These are phyloP conservation scores for Silene vulgaris DNA, from an alignment of 179 eudicot species.

Conservation along the genomic window DNA sequence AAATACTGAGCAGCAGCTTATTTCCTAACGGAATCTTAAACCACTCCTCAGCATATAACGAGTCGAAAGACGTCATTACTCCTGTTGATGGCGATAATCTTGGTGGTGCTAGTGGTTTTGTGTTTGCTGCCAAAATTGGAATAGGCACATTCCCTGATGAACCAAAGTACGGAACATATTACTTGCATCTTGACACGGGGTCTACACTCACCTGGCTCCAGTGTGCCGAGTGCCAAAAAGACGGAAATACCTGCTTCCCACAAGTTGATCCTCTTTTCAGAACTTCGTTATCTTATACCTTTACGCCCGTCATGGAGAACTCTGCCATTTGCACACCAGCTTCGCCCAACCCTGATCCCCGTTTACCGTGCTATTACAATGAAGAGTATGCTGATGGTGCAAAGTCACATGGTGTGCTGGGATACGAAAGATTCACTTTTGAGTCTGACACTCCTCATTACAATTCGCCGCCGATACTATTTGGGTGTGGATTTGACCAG, in stretches of 20 bases:
- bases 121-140: constrained; percentile 12
- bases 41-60: neutral
- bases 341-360: neutral
- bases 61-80: neutral
- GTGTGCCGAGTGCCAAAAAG: constrained; percentile 9
- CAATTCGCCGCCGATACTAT: too few relatives aligned
- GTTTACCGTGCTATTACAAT: neutral
- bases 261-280: constrained; percentile 12
- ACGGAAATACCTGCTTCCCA: constrained; percentile 8
- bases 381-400: neutral
- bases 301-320: neutral
- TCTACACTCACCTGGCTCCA: constrained; percentile 21
- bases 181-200: constrained; percentile 11
- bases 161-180: constrained; percentile 4
- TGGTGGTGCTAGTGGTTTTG: neutral
- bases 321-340: neutral
- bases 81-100: neutral
- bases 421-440: neutral
- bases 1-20: neutral
- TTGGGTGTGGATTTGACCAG: constrained; percentile 14
- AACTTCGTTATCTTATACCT: neutral
- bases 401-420: neutral
- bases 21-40: neutral
- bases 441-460: neutral
- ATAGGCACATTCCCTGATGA: constrained; percentile 9